Base-by-base conservation (phyloP, 768 basidiomycete species). In the Naganishia randhawae region DNA sequence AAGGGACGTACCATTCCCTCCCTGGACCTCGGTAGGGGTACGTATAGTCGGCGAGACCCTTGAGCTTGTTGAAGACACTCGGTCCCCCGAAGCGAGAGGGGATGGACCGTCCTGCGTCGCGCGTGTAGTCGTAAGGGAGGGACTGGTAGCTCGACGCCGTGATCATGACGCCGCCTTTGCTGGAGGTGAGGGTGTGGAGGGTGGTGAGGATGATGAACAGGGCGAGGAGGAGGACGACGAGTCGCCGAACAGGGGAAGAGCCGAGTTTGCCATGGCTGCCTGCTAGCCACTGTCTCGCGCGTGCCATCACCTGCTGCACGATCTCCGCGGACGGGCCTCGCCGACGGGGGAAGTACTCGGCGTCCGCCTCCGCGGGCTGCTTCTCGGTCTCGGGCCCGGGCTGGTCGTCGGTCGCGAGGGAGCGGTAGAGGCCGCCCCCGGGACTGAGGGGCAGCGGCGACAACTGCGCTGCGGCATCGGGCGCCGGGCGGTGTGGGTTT, bases 401-500 rank as follows among this genome's bases (percentile, higher is more conserved):
- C 7, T 48, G n/a, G 7, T 48, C n/a, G n/a, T 48, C 35, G 25
- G 17, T 33, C 9, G 32, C n/a, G 27, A 55, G 54, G 16, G 54
- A 55, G 13, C 54, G 54, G 33, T 55, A 55, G 27, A 35, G 35
- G 10, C 54, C 54, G 19, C 54, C 54, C 37, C 54, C 54, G 11
- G 54, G 54, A 22, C 54, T 55, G 16, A 55, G 31, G 32, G 54
- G 54, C 45, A 48, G 25, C n/a, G 45, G 45, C 45, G 45, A 48
- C n/a, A 55, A 14, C 54, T 32, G 29, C 9, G 19, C 50, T 25
- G 19, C 7, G n/a, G 50, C 19, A 10, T 50, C 50, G 10, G n/a
- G n/a, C n/a, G n/a, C n/a, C n/a, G n/a, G n/a, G n/a, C n/a, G n/a
- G n/a, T n/a, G n/a, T n/a, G n/a, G n/a, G n/a, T n/a, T n/a, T n/a